phyloP scores from a whole-genome alignment of 2,329 filamentous ascomycete species.

The Fusarium sp. region DNA sequence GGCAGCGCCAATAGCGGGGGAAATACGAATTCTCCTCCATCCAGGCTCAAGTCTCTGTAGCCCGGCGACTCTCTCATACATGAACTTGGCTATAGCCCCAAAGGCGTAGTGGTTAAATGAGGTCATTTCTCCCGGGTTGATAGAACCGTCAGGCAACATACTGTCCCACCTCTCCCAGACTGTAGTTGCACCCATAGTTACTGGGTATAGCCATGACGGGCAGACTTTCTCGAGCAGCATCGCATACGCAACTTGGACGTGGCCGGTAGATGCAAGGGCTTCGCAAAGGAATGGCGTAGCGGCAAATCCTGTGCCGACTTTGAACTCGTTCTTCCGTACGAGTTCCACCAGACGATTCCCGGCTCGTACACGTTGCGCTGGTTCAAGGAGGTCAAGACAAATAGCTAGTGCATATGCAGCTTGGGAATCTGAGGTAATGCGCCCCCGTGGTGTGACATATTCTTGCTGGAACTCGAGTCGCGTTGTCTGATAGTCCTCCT shows the following conservation, averaged over 20 bases:
- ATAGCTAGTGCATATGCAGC: constrained; percentile 21
- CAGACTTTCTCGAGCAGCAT: constrained; percentile 56
- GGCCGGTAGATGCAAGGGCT: background rate
- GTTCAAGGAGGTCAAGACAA: constrained; percentile 2
- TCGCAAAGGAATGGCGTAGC: constrained; percentile 43
- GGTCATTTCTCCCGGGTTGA: constrained; percentile 58
- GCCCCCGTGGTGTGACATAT: constrained; percentile 13
- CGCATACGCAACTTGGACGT: background rate
- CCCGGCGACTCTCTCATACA: constrained; percentile 42
- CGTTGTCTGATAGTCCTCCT: background rate
- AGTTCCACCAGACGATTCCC: constrained; percentile 1
- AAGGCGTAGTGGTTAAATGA: constrained; percentile 61
- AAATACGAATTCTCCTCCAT: constrained; percentile 16
- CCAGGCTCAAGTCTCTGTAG: constrained; percentile 23
- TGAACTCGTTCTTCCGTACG: constrained; percentile 16
- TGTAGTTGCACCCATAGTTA: constrained; percentile 57
- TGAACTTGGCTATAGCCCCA: constrained; percentile 48
- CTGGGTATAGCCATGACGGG: constrained; percentile 59
- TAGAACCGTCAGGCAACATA: constrained; percentile 52
- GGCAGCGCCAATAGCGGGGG: background rate
- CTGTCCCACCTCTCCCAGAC: constrained; percentile 62
- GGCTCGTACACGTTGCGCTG: background rate
- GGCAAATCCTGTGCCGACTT: constrained; percentile 40
- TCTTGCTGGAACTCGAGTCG: constrained; percentile 8
- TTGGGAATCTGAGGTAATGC: constrained; percentile 13